Percentiles rank a stretch among this genome's conserved stretches.
phyloP scores from a whole-genome alignment of 805 yeast species.

The Lipomyces sp. region DNA sequence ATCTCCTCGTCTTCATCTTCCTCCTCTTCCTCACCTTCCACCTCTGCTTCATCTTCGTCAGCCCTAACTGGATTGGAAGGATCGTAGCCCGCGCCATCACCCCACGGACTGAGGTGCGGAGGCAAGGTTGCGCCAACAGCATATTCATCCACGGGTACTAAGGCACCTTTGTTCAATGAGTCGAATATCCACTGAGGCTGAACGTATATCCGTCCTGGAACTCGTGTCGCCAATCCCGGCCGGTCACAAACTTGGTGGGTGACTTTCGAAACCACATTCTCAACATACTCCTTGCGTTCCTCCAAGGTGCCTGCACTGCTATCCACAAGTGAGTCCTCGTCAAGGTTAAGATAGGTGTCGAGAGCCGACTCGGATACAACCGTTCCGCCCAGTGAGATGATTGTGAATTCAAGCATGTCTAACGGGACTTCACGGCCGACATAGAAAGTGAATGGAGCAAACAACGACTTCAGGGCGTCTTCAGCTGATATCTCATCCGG shows the following conservation, averaged over 20 bases:
- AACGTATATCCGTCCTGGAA: constrained; percentile 86
- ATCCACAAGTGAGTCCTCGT: constrained; percentile 38
- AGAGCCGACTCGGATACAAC: constrained; percentile 81
- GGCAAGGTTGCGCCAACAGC: constrained; percentile 95
- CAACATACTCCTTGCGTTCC: constrained; percentile 14
- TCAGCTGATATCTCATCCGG: constrained; percentile 38
- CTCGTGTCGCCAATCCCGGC: constrained; percentile 71
- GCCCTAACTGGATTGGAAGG: constrained; percentile 60
- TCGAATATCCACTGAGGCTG: constrained; percentile 99
- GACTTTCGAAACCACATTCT: constrained; percentile 41
- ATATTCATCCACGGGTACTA: constrained; percentile 74
- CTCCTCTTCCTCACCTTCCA: constrained; percentile 51
- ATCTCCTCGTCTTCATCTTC: constrained; percentile 52
- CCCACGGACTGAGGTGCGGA: constrained; percentile 99
- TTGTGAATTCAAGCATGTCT: constrained; percentile 83
- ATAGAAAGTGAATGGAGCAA: constrained; percentile 72
- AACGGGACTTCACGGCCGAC: constrained; percentile 95
- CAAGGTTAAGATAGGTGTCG: constrained; percentile 55
- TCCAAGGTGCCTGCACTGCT: constrained; percentile 14
- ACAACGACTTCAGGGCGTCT: constrained; percentile 57
- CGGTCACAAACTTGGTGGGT: constrained; percentile 96
- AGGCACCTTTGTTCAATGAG: constrained; percentile 70
- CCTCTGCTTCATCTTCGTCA: constrained; percentile 52
- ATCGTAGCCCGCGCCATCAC: constrained; percentile 86
- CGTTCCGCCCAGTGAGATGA: constrained; percentile 81